Conservation (phyloP, 2,329 filamentous ascomycete genomes). For the Chrysoporthe puriensis region DNA sequence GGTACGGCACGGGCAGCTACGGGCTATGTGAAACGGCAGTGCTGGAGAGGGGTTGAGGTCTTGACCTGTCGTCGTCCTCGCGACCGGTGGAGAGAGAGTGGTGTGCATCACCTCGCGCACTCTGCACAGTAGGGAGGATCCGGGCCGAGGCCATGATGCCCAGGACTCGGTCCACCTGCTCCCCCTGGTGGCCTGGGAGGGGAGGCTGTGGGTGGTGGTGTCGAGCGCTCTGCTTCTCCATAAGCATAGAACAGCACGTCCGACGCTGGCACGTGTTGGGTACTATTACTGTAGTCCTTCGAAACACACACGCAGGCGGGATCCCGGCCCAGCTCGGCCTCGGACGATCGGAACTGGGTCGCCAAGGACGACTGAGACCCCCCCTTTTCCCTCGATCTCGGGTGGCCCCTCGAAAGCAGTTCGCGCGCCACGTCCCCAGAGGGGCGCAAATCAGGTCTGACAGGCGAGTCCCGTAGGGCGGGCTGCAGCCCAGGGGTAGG, state of each 20-base stretch:
- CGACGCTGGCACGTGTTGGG: not conserved
- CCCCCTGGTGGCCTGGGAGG: no score
- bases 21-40: not conserved
- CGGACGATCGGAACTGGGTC: not conserved
- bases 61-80: not conserved
- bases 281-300: not conserved
- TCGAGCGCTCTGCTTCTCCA: not conserved
- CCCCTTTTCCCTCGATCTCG: not conserved
- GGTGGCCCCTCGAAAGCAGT: not conserved
- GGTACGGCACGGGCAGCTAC: not conserved
- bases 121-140: not conserved
- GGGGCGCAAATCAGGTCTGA: constrained; percentile 10
- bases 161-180: not conserved
- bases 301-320: not conserved
- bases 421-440: constrained; percentile 14
- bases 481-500: constrained; percentile 21
- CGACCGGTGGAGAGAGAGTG: not conserved
- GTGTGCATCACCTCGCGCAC: no score
- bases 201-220: not conserved
- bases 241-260: not conserved
- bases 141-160: not conserved
- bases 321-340: not conserved
- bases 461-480: constrained; percentile 29
- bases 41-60: not conserved
- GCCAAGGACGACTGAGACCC: not conserved